Evolutionary conservation across 1,284 basidiomycete genomes (phyloP), one percentile per base, ranked within the genome.

Genomic region (Trichosporon sp.): DNA sequence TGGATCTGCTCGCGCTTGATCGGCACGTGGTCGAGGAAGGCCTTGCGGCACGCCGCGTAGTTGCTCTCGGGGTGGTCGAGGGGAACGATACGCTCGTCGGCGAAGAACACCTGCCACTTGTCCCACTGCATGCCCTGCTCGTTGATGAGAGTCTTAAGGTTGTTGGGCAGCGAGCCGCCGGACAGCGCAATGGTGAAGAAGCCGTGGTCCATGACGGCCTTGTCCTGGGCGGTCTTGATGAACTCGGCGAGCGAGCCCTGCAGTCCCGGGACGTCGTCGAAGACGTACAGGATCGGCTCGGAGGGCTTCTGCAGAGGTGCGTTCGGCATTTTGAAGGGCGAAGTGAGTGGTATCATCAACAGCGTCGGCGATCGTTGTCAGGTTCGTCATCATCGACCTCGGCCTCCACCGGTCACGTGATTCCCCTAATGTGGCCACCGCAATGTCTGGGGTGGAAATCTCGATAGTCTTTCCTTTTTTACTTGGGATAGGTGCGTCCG

Each of bases 81-180:
- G 1, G 94, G 93, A 7, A 99, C 96, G 72, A 91, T 89, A 68
- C 96, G 91, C 85, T 99, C 96, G 84, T 99, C 96, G 64, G 91
- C 94, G 81, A 98, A 98, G 86, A 92, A 99, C 78, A 98, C 90
- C 77, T 97, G 93, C 96, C 96, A 99, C 84, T 94, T 93, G 82
- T 96, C 91, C 96, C 96, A 99, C 82, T 92, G 91, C 21, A 94
- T 88, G 32, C 87, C 88, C 14, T 89, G 85, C 73, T 91, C 86
- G 66, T 83, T 86, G 76, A 92, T 87, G 74, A 98, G 89, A 66
- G 88, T 89, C 75, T 84, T 85, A 74, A 99, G 89, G 83, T 92
- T 90, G 81, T 91, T 91, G 65, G 96, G 94, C 48, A 98, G 88
- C 0, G 92, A 94, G 1, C 96, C 96, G 26, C 96, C 96, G 1